phyloP scores from a whole-genome alignment of 1,139 yeast species.

The Blastobotrys indianensis region DNA sequence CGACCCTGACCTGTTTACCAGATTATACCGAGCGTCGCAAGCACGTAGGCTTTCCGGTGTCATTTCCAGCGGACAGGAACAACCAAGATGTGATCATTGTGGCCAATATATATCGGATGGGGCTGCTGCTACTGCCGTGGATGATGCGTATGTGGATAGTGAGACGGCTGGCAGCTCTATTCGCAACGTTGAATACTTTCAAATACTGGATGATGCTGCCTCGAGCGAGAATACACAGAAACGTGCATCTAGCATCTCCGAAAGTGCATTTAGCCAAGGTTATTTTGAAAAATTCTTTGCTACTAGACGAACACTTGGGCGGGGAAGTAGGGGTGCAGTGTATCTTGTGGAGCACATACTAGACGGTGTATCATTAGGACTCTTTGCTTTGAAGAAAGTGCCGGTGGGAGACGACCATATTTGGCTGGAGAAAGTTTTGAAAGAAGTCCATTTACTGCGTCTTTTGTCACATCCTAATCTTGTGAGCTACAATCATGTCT shows the following conservation, averaged over 20 bases:
- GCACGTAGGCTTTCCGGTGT: neutral
- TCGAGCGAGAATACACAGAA: neutral
- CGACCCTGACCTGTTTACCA: constrained; percentile 18
- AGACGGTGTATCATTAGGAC: constrained; percentile 65
- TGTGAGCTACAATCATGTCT: constrained; percentile 82
- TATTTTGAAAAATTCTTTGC: constrained; percentile 65
- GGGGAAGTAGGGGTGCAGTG: constrained; percentile 82
- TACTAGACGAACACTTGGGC: constrained; percentile 50
- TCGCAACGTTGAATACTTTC: constrained; percentile 8
- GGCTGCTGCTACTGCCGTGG: constrained; percentile 7
- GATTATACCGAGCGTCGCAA: neutral
- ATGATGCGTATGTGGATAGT: constrained; percentile 1
- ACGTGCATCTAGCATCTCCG: constrained; percentile 21
- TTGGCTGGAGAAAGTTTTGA: constrained; percentile 62
- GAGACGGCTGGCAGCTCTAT: constrained; percentile 1
- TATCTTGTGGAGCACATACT: constrained; percentile 75
- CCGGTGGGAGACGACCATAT: constrained; percentile 71
- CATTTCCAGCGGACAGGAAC: neutral
- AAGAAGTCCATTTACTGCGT: constrained; percentile 65
- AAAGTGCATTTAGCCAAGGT: constrained; percentile 57
- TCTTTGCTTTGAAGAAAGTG: constrained; percentile 77
- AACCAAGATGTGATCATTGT: neutral
- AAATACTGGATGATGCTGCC: constrained; percentile 4
- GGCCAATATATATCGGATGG: constrained; percentile 4
- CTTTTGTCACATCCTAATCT: constrained; percentile 53